A percentile compares a stretch with the other conserved stretches of the same genome.
Evolutionary conservation across 2,329 filamentous ascomycete species (phyloP).

Genomic region (Fusarium papillatum): DNA sequence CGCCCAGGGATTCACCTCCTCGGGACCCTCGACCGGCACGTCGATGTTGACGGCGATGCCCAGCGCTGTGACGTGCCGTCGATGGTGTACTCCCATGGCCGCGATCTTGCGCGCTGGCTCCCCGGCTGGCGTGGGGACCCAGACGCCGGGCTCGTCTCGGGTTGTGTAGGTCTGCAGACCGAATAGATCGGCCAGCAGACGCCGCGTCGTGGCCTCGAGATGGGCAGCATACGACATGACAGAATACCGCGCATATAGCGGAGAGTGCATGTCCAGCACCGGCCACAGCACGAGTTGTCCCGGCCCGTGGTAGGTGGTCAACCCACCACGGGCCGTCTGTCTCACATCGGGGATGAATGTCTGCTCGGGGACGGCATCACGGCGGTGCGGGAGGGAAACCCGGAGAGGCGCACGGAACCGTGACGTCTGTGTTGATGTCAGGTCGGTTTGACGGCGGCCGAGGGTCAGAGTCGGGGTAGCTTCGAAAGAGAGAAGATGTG

Average conservation of each 20-base stretch:
- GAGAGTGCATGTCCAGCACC: conserved; percentile 81
- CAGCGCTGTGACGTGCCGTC: conserved; percentile 85
- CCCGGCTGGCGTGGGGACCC: conserved; percentile 63
- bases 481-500: conserved; percentile 85
- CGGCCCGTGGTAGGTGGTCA: conserved; percentile 95
- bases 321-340: conserved; percentile 84
- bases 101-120: conserved; percentile 80
- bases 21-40: conserved; percentile 63
- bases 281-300: conserved; percentile 96
- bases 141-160: conserved; percentile 88
- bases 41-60: conserved; percentile 86
- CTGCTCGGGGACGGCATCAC: conserved; percentile 45
- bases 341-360: conserved; percentile 70
- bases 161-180: conserved; percentile 70
- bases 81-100: conserved; percentile 91
- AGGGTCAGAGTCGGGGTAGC: conserved; percentile 90
- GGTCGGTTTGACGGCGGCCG: conserved; percentile 79
- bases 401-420: conserved; percentile 58
- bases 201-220: conserved; percentile 83
- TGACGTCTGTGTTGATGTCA: conserved; percentile 60
- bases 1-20: conserved; percentile 64
- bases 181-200: conserved; percentile 68
- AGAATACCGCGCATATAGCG: conserved; percentile 68
- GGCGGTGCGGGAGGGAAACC: conserved; percentile 42
- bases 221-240: conserved; percentile 83